Percentiles rank a stretch among this genome's conserved stretches.
Conservation (phyloP, 1,284 basidiomycete species). For the Leccinum holopus region DNA sequence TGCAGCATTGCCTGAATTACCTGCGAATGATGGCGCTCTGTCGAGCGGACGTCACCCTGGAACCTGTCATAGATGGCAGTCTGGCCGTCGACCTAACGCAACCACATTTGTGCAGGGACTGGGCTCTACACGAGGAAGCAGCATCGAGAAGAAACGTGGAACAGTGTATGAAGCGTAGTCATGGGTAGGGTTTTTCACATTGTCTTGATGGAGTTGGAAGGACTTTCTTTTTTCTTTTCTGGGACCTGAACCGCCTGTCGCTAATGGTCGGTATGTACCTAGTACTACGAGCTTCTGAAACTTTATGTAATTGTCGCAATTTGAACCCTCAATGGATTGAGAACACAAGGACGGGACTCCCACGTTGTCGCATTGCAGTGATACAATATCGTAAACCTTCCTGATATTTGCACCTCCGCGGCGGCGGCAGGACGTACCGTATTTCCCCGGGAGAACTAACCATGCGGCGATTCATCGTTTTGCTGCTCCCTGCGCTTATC, state of each 20-base stretch:
- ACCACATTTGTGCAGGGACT: constrained; percentile 49
- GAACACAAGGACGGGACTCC: not conserved
- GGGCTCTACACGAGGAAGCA: constrained; percentile 40
- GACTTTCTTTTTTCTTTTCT: not conserved
- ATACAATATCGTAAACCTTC: not conserved
- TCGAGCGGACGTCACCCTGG: constrained; percentile 36
- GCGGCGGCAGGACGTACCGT: too few relatives aligned
- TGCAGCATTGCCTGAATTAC: constrained; percentile 41
- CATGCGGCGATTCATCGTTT: too few relatives aligned
- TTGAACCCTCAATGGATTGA: not conserved
- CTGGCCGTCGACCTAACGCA: constrained; percentile 38
- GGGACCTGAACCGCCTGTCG: not conserved
- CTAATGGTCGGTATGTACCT: too few relatives aligned
- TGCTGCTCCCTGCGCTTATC: too few relatives aligned
- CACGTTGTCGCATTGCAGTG: not conserved
- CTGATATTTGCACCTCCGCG: too few relatives aligned
- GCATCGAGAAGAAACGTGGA: constrained; percentile 18
- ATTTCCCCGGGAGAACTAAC: too few relatives aligned
- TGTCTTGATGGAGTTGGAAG: not conserved
- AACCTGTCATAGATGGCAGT: constrained; percentile 35
- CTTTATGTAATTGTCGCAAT: not conserved
- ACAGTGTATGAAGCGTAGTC: constrained; percentile 4
- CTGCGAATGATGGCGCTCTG: constrained; percentile 37
- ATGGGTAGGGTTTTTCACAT: too few relatives aligned
- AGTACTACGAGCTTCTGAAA: not conserved